phyloP scores from a whole-genome alignment of 345 rosid species.

The Eucalyptus guilfoylei region DNA sequence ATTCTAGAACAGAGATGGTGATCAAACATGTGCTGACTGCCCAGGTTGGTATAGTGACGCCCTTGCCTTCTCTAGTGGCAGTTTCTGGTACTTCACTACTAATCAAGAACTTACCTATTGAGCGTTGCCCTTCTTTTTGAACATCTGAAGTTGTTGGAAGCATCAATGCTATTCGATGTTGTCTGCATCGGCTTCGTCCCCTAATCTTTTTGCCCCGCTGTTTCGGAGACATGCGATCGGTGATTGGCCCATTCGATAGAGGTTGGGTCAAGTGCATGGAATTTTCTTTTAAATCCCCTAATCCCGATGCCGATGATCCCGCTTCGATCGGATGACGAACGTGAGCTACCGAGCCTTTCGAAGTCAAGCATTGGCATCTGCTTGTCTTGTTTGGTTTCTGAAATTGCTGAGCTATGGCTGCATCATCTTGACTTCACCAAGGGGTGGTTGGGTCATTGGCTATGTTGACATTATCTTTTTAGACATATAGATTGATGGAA shows the following conservation, averaged over 20 bases:
- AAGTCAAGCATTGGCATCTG: not conserved
- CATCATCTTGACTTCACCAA: not conserved
- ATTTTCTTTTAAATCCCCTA: not conserved
- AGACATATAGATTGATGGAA: not conserved
- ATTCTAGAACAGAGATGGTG: slow-evolving; percentile 20
- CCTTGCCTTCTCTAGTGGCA: slow-evolving; percentile 93
- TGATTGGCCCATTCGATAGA: not conserved
- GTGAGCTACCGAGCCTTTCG: not conserved
- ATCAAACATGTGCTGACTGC: slow-evolving; percentile 51
- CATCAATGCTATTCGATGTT: not conserved
- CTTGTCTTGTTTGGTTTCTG: not conserved
- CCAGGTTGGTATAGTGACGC: slow-evolving; percentile 81
- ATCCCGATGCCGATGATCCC: not conserved
- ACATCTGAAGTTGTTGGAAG: not conserved
- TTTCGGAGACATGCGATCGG: not conserved
- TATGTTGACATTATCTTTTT: not conserved
- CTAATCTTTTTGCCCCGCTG: not conserved
- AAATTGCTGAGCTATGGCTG: not conserved
- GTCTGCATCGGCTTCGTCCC: not conserved
- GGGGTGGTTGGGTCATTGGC: not conserved
- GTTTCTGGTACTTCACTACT: slow-evolving; percentile 27
- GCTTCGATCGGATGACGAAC: not conserved
- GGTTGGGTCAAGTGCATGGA: not conserved
- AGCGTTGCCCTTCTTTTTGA: not conserved
- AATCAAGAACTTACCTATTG: not conserved